Evolutionary conservation across 495 filamentous ascomycete genomes (phyloP).

Genomic region (Friedmanniomyces endolithicus): DNA sequence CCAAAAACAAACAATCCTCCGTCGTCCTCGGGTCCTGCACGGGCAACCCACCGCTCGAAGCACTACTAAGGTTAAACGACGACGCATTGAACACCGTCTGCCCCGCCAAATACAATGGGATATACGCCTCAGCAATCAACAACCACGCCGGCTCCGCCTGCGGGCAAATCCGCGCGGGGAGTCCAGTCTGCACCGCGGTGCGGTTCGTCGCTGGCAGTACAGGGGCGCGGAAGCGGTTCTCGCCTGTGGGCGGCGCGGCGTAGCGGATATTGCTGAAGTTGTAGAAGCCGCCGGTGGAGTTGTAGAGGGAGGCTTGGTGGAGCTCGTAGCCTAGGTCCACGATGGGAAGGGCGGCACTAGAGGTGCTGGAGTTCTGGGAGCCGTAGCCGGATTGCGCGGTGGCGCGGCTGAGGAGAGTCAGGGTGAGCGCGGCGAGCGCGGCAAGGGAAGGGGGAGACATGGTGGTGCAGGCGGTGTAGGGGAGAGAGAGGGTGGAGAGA

Average conservation of each 20-base stretch:
- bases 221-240: conserved; percentile 41
- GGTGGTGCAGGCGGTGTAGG: not conserved
- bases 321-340: conserved; percentile 42
- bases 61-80: conserved; percentile 22
- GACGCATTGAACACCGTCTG: conserved; percentile 26
- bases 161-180: conserved; percentile 38
- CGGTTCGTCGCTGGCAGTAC: conserved; percentile 26
- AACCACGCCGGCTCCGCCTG: conserved; percentile 38
- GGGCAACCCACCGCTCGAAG: conserved; percentile 11
- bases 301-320: conserved; percentile 37
- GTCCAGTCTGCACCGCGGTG: conserved; percentile 34
- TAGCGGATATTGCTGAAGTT: conserved; percentile 52
- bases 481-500: not conserved
- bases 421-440: not conserved
- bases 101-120: conserved; percentile 27
- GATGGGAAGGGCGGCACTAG: conserved; percentile 24
- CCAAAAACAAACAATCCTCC: conserved; percentile 48
- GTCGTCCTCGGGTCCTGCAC: conserved; percentile 35
- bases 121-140: conserved; percentile 22
- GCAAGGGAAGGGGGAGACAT: not conserved
- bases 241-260: conserved; percentile 42
- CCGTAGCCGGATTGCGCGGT: not conserved
- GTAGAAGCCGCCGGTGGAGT: conserved; percentile 36
- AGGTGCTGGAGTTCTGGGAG: not conserved
- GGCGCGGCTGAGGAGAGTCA: not conserved